Conservation (phyloP, 495 filamentous ascomycete species). For the Choiromyces venosus region DNA sequence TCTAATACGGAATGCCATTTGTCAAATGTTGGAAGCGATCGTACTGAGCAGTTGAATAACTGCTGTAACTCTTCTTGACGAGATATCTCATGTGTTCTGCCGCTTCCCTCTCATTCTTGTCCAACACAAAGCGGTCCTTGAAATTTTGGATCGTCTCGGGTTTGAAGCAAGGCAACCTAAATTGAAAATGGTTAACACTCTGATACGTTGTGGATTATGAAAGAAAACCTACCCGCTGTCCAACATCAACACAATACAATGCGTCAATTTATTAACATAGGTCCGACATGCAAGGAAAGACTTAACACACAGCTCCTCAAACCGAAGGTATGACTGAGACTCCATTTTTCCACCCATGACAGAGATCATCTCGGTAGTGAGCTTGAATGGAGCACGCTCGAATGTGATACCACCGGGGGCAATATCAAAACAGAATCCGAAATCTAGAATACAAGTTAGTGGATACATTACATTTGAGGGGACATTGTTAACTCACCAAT, state of each 20-base stretch:
- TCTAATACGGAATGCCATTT: conserved; percentile 89
- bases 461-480: background rate
- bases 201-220: background rate
- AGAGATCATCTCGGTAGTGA: conserved; percentile 93
- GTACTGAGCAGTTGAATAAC: conserved; percentile 84
- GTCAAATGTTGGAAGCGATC: conserved; percentile 96
- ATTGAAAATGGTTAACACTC: conserved; percentile 14
- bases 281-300: conserved; percentile 87
- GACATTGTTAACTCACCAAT: conserved; percentile 48
- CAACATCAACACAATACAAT: conserved; percentile 90
- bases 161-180: conserved; percentile 85
- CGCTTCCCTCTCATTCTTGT: conserved; percentile 89
- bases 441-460: conserved; percentile 53
- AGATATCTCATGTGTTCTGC: conserved; percentile 88
- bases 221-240: conserved; percentile 60
- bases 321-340: conserved; percentile 87
- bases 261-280: conserved; percentile 74
- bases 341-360: conserved; percentile 88
- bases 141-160: conserved; percentile 90
- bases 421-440: conserved; percentile 99
- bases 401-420: conserved; percentile 94
- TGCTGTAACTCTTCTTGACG: conserved; percentile 79
- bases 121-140: conserved; percentile 84
- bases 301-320: conserved; percentile 94
- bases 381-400: conserved; percentile 96